These are phyloP conservation scores for Xylaria sp. DNA, from an alignment of 495 filamentous ascomycete species.

Conservation along the genomic window DNA sequence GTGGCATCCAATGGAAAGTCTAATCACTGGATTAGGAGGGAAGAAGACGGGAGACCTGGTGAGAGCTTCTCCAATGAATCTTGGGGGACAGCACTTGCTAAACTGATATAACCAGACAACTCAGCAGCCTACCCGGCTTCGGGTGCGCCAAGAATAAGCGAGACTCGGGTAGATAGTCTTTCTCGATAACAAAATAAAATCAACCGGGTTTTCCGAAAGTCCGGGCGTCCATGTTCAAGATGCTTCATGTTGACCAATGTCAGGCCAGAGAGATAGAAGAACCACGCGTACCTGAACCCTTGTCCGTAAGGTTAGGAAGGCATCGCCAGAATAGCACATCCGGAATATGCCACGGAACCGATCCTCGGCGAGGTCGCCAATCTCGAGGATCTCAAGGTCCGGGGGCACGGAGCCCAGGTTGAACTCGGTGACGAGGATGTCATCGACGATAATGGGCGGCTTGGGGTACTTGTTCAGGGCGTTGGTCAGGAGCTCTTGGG, in stretches of 20 bases:
- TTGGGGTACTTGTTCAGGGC: conserved; percentile 98
- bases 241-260: not conserved
- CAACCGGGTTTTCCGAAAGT: not conserved
- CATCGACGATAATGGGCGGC: conserved; percentile 98
- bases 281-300: conserved; percentile 75
- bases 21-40: not conserved
- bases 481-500: conserved; percentile 90
- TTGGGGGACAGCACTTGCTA: conserved; percentile 1
- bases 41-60: not conserved
- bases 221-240: not conserved
- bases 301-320: conserved; percentile 91
- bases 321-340: conserved; percentile 96
- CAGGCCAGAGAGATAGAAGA: not conserved
- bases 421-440: conserved; percentile 97
- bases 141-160: not conserved
- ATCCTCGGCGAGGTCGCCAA: conserved; percentile 96
- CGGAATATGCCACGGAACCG: conserved; percentile 98
- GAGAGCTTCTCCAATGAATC: not conserved
- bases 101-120: not conserved
- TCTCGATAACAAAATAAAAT: not conserved
- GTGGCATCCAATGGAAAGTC: not conserved
- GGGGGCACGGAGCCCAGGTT: conserved; percentile 93
- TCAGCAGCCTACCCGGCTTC: not conserved
- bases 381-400: conserved; percentile 93
- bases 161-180: not conserved